Base-by-base conservation (phyloP, 352 stramenopile species). In the Pythium pyrilobum region DNA sequence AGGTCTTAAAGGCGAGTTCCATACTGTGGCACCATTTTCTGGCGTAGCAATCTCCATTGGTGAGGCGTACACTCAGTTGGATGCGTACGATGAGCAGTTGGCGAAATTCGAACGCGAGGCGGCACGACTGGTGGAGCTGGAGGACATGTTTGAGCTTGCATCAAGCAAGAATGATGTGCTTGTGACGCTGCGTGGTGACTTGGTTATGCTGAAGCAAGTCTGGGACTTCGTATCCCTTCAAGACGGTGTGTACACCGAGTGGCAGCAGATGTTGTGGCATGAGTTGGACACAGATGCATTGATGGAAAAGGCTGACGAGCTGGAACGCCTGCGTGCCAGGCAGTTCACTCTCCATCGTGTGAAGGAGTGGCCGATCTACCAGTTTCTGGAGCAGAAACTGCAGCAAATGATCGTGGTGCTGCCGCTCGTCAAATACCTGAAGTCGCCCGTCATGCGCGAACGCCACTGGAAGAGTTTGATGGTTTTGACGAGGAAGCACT, bases 91-190 rank as follows among this genome's bases (percentile, higher is more conserved):
- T 36, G 52, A 51, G 4, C 89, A 88, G 48, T 41, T 98, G 18
- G 47, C 67, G 28, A 62, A 85, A 8, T 71, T 96, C 23, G 93
- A 98, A 58, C 60, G 75, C 0, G 81, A 97, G 65, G 85, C 84
- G 16, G 51, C 69, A n/a, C 71, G 70, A 27, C 70, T 97, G 43
- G 73, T 96, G 29, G 86, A 97, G 46, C 71, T 97, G 12, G 93
- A 98, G 63, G 93, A 98, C 41, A 92, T 98, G 62, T 98, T 98
- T 64, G 95, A 98, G 59, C 67, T 98, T 11, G 64, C 84, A 1
- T 69, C 77, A 1, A 94, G 75, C 20, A 89, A 88, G 24, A 76
- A 85, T 29, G 78, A 90, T n/a, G 71, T 95, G 38, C 79, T 97
- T 20, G 65, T 69, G 8, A 65, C 82, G 41, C 80, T 96, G 16